Evolutionary conservation across 345 rosid genomes (phyloP).

Genomic region (Punica granatum): DNA sequence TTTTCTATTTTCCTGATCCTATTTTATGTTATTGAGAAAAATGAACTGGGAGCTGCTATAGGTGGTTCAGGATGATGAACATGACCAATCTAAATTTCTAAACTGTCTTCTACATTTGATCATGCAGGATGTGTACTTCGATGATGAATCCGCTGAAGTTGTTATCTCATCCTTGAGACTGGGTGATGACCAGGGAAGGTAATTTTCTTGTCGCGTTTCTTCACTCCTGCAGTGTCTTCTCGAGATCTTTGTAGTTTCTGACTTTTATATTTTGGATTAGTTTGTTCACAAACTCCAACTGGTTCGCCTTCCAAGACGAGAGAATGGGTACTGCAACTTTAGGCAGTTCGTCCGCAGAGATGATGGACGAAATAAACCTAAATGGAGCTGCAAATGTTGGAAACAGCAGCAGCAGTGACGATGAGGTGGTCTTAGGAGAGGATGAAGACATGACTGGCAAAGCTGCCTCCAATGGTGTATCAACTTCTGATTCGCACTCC

Average conservation of each 20-base stretch:
- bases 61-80: background rate
- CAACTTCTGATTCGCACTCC: constrained; percentile 28
- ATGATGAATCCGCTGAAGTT: constrained; percentile 89
- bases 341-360: constrained; percentile 43
- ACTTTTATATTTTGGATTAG: constrained; percentile 22
- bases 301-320: constrained; percentile 96
- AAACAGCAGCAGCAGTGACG: constrained; percentile 68
- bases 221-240: background rate
- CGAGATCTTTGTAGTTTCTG: background rate
- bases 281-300: constrained; percentile 86
- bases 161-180: constrained; percentile 93
- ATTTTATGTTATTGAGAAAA: background rate
- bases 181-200: constrained; percentile 96
- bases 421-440: constrained; percentile 87
- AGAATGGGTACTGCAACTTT: constrained; percentile 44
- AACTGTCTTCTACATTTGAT: constrained; percentile 6
- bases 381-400: constrained; percentile 51
- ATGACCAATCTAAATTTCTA: background rate
- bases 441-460: constrained; percentile 53
- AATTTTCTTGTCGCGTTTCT: background rate
- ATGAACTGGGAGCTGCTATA: background rate
- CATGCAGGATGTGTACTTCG: constrained; percentile 84
- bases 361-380: constrained; percentile 79
- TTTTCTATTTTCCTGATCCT: background rate
- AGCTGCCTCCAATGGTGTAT: constrained; percentile 32